Conservation (phyloP, 1,284 basidiomycete species). For the Ceratobasidium sp. region DNA sequence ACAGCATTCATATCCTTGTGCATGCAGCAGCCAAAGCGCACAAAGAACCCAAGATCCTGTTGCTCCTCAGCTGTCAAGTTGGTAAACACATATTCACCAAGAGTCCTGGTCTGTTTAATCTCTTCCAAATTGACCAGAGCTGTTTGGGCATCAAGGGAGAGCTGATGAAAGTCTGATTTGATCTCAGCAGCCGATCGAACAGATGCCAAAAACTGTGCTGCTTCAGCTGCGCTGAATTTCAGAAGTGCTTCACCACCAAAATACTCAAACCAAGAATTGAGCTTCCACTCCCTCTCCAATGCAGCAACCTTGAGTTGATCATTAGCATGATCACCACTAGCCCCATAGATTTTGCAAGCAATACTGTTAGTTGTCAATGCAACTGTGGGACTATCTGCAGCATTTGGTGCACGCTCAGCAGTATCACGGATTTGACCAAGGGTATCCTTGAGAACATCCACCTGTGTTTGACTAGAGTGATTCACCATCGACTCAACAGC, state of each 20-base stretch:
- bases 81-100: no score
- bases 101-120: no score
- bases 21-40: constrained; percentile 59
- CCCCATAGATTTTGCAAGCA: constrained; percentile 13
- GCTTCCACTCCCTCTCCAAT: constrained; percentile 4
- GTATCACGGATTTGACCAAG: background rate
- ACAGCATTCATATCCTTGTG: constrained; percentile 61
- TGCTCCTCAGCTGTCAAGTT: no score
- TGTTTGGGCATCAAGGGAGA: no score
- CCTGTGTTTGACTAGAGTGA: constrained; percentile 5
- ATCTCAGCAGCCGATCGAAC: background rate
- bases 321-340: constrained; percentile 10
- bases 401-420: background rate
- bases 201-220: background rate
- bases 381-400: background rate
- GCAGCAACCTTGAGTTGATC: constrained; percentile 9
- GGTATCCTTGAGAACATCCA: background rate
- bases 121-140: no score
- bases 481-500: constrained; percentile 1
- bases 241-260: background rate
- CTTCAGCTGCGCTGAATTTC: background rate
- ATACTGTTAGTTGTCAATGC: background rate
- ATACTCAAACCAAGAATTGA: background rate
- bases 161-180: background rate
- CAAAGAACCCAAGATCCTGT: background rate